Conservation (phyloP, 2,329 filamentous ascomycete species). For the Talaromyces pinophilus region DNA sequence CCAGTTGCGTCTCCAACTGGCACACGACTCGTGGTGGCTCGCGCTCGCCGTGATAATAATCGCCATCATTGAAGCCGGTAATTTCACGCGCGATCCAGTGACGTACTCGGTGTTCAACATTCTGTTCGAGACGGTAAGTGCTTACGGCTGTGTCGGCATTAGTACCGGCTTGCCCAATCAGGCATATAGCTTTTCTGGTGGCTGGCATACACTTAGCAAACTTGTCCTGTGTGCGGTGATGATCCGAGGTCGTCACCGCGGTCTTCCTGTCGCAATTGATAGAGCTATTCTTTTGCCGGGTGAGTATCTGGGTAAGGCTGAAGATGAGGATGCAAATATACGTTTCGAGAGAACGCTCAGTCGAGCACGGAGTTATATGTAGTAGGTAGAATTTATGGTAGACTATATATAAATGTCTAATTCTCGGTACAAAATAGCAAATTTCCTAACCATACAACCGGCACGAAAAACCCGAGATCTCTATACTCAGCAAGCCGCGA, state of each 20-base stretch:
- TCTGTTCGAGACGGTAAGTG: slow-evolving; percentile 30
- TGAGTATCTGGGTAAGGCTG: slow-evolving; percentile 21
- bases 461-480: background rate
- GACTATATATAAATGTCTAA: background rate
- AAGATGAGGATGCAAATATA: slow-evolving; percentile 28
- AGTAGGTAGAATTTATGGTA: background rate
- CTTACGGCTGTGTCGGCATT: slow-evolving; percentile 47
- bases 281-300: slow-evolving; percentile 32
- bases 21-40: slow-evolving; percentile 64
- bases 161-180: slow-evolving; percentile 48
- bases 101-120: slow-evolving; percentile 56
- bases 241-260: slow-evolving; percentile 53
- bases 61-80: slow-evolving; percentile 56
- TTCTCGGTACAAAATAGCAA: background rate
- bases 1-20: slow-evolving; percentile 59
- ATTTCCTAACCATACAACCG: background rate
- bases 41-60: slow-evolving; percentile 58
- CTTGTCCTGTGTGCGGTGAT: slow-evolving; percentile 54
- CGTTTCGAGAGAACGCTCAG: background rate
- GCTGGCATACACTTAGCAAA: slow-evolving; percentile 50
- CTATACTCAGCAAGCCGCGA: background rate
- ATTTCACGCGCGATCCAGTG: slow-evolving; percentile 47
- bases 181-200: slow-evolving; percentile 50
- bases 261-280: slow-evolving; percentile 55
- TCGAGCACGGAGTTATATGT: background rate